phyloP scores from a whole-genome alignment of 2,329 filamentous ascomycete genomes.

The Stachybotrys chartarum region DNA sequence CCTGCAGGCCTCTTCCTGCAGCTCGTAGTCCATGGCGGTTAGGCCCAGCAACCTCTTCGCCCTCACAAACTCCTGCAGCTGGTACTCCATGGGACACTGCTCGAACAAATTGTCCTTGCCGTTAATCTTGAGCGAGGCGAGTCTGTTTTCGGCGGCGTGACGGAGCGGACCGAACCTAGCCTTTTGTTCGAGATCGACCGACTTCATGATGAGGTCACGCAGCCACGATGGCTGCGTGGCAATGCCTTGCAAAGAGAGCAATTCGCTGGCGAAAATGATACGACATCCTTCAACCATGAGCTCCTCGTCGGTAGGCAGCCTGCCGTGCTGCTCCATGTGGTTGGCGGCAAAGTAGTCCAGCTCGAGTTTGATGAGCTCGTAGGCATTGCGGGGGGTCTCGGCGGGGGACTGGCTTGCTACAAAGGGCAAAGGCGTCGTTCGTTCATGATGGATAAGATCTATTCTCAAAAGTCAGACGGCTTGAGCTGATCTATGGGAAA shows the following conservation, averaged over 20 bases:
- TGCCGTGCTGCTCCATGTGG: slow-evolving; percentile 31
- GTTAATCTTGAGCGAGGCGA: slow-evolving; percentile 46
- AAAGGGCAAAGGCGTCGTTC: slow-evolving; percentile 48
- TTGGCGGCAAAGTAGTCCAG: slow-evolving; percentile 44
- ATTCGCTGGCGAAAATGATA: slow-evolving; percentile 49
- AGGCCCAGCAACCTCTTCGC: slow-evolving; percentile 46
- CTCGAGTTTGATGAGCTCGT: slow-evolving; percentile 54
- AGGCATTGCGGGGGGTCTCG: slow-evolving; percentile 47
- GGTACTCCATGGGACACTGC: slow-evolving; percentile 46
- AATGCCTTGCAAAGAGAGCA: slow-evolving; percentile 31
- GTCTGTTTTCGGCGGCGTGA: slow-evolving; percentile 36
- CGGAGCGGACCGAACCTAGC: slow-evolving; percentile 43
- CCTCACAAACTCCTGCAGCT: slow-evolving; percentile 46
- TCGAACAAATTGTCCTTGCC: slow-evolving; percentile 52
- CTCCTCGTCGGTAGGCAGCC: slow-evolving; percentile 41
- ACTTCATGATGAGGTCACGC: slow-evolving; percentile 49
- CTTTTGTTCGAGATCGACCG: slow-evolving; percentile 30
- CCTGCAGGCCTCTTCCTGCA: slow-evolving; percentile 51
- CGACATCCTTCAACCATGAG: slow-evolving; percentile 52
- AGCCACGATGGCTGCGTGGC: slow-evolving; percentile 43
- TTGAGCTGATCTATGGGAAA: slow-evolving; percentile 28
- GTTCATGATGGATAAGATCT: slow-evolving; percentile 60
- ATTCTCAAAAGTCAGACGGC: slow-evolving; percentile 33
- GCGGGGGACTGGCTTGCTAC: slow-evolving; percentile 36
- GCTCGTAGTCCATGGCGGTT: slow-evolving; percentile 51